Percentiles rank a stretch among this genome's conserved stretches.
phyloP scores from a whole-genome alignment of 257 asterid genomes.

The Plantago elongata region DNA sequence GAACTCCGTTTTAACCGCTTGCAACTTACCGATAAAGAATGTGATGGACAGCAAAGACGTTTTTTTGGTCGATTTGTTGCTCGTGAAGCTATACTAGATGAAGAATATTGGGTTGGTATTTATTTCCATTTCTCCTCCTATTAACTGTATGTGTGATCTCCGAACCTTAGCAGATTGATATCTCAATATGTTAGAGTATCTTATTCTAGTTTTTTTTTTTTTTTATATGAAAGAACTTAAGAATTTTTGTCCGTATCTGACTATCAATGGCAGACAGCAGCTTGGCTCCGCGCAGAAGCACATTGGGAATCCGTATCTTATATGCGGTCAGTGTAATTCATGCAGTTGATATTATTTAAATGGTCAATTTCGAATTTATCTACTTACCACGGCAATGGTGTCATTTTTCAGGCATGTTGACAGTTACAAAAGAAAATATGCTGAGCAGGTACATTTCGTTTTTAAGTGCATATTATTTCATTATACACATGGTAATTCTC shows the following conservation, averaged over 20 bases:
- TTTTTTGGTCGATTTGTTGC: conserved; percentile 81
- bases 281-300: conserved; percentile 98
- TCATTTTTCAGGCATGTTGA: conserved; percentile 67
- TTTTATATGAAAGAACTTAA: conserved; percentile 30
- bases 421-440: conserved; percentile 70
- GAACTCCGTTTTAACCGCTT: conserved; percentile 67
- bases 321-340: conserved; percentile 53
- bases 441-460: conserved; percentile 58
- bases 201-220: too few species aligned
- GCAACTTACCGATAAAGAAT: conserved; percentile 69
- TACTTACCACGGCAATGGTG: conserved; percentile 20
- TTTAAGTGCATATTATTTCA: background rate
- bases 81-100: conserved; percentile 79
- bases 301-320: conserved; percentile 82
- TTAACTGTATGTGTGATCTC: conserved; percentile 8
- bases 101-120: conserved; percentile 92
- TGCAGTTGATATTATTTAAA: conserved; percentile 5
- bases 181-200: background rate
- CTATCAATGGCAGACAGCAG: conserved; percentile 76
- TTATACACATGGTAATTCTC: background rate
- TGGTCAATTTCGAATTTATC: conserved; percentile 6
- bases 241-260: conserved; percentile 25
- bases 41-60: conserved; percentile 41
- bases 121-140: conserved; percentile 19
- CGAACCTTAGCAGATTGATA: background rate